Percentiles rank a stretch among this genome's conserved stretches.
Evolutionary conservation across 441 rosid genomes (phyloP).

Genomic region (Hura crepitans): DNA sequence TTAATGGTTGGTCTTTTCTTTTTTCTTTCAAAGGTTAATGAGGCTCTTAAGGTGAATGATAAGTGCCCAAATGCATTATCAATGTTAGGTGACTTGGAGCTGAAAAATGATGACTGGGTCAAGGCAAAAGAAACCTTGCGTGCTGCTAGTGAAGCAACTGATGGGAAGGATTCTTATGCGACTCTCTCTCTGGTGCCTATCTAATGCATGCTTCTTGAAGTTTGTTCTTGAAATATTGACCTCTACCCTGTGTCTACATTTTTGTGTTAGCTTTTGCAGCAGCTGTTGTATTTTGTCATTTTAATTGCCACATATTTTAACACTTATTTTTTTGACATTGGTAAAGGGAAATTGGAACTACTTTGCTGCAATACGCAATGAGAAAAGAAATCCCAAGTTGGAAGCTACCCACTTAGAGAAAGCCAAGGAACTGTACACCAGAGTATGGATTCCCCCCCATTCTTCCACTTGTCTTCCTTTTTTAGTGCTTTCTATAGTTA

Average conservation of each 20-base stretch:
- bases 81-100: slow-evolving; percentile 97
- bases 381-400: slow-evolving; percentile 91
- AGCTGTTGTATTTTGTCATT: not conserved
- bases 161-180: slow-evolving; percentile 97
- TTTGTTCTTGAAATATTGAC: slow-evolving; percentile 3
- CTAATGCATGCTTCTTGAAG: slow-evolving; percentile 11
- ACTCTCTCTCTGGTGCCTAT: slow-evolving; percentile 78
- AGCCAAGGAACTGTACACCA: slow-evolving; percentile 93
- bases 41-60: slow-evolving; percentile 88
- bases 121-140: slow-evolving; percentile 98
- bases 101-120: slow-evolving; percentile 99
- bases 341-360: slow-evolving; percentile 98
- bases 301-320: slow-evolving; percentile 13
- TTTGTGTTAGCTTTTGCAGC: not conserved
- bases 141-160: slow-evolving; percentile 92
- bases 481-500: not conserved
- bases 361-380: slow-evolving; percentile 97
- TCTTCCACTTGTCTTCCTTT: slow-evolving; percentile 4
- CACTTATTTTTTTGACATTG: slow-evolving; percentile 32
- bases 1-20: slow-evolving; percentile 12
- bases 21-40: slow-evolving; percentile 54
- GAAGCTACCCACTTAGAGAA: slow-evolving; percentile 99
- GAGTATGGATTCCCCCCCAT: slow-evolving; percentile 46
- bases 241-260: not conserved
- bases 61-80: slow-evolving; percentile 90